Conservation (phyloP, 768 basidiomycete genomes). For the Flagelloscypha sp. region DNA sequence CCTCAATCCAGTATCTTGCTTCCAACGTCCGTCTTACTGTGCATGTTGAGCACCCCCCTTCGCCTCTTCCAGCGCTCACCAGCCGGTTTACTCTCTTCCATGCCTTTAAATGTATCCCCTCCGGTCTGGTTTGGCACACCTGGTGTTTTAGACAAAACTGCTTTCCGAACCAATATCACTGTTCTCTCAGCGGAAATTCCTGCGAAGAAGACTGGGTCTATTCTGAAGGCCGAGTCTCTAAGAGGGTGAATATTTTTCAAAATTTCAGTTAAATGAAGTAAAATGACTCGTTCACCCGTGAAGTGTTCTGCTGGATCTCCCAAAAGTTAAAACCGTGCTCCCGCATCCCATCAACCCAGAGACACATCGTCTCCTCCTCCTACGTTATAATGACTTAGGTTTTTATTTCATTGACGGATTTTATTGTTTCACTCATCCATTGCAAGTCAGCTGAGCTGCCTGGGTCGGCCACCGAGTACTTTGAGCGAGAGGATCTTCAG, state of each 20-base stretch:
- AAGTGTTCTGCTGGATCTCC: constrained; percentile 59
- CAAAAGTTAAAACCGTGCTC: constrained; percentile 56
- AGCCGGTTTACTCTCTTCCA: constrained; percentile 4
- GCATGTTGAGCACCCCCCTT: too few relatives aligned
- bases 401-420: constrained; percentile 4
- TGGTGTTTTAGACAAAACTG: constrained; percentile 48
- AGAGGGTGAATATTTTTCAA: constrained; percentile 38
- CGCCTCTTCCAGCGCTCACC: too few relatives aligned
- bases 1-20: background rate
- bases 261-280: background rate
- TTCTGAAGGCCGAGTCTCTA: constrained; percentile 53
- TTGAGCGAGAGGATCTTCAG: constrained; percentile 47
- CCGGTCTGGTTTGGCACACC: constrained; percentile 45
- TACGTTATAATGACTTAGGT: constrained; percentile 49
- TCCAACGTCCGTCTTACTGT: background rate
- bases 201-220: constrained; percentile 40
- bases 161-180: constrained; percentile 57
- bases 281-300: constrained; percentile 5
- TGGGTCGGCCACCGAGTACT: constrained; percentile 41
- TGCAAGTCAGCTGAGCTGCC: constrained; percentile 65
- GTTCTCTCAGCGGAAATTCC: constrained; percentile 63
- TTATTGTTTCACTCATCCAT: constrained; percentile 15
- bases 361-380: constrained; percentile 55
- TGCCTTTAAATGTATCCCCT: constrained; percentile 33
- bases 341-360: constrained; percentile 38